Conservation (phyloP, 108 stramenopile species). For the Schizochytrium sp. region DNA sequence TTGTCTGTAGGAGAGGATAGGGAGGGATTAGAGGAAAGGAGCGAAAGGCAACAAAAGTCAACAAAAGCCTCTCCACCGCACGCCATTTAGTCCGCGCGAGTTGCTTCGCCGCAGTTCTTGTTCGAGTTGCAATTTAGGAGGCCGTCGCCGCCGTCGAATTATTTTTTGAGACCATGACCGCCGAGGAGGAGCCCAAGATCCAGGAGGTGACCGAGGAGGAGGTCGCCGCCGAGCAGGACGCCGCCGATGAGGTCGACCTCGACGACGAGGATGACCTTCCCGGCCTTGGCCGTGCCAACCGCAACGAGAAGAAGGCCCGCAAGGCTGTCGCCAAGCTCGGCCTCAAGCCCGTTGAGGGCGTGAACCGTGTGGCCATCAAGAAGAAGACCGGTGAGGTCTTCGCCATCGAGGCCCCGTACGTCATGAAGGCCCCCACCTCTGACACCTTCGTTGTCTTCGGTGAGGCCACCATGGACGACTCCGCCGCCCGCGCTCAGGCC, state of each 20-base stretch:
- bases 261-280: constrained; percentile 72
- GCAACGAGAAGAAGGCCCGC: constrained; percentile 98
- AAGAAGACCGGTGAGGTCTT: constrained; percentile 95
- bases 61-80: too few relatives aligned
- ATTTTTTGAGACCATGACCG: not conserved
- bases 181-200: constrained; percentile 66
- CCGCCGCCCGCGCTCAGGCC: constrained; percentile 81
- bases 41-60: not conserved
- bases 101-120: too few relatives aligned
- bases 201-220: constrained; percentile 63
- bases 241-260: constrained; percentile 71
- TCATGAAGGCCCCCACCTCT: constrained; percentile 89
- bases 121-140: too few relatives aligned
- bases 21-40: not conserved
- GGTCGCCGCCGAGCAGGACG: constrained; percentile 60
- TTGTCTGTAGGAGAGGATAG: not conserved
- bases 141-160: too few relatives aligned
- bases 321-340: constrained; percentile 98
- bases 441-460: constrained; percentile 99
- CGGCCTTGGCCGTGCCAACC: constrained; percentile 83
- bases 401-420: constrained; percentile 94
- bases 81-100: too few relatives aligned
- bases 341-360: constrained; percentile 91
- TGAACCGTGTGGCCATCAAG: constrained; percentile 96
- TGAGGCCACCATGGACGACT: constrained; percentile 97